Evolutionary conservation across 768 basidiomycete species (phyloP), one percentile per base, ranked within the genome.

Genomic region (Hebeloma cylindrosporum): DNA sequence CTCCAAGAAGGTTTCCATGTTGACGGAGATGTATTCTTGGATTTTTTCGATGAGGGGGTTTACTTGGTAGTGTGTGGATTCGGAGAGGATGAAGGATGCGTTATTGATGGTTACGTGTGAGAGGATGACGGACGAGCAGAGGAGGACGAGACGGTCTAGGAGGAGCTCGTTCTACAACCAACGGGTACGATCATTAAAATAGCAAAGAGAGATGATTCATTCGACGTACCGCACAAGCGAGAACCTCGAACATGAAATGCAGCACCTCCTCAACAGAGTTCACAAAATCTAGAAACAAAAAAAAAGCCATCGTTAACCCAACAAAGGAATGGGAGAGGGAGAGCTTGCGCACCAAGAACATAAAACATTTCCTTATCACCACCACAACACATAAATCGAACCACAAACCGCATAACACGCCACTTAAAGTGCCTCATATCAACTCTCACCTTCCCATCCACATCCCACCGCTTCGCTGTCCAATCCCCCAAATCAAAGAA

Each of bases 1-100:
- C 59, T 97, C 93, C 14, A 99, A 76, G 38, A 96, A 74, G 1
- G 83, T 81, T 63, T 99, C 96, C 70, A 95, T 72, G 58, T 92
- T 94, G 45, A 80, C 78, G 2, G 79, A 68, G 56, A 96, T 84
- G 63, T 92, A 97, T 18, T 72, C 78, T 62, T 92, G 80, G 26
- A 97, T 66, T 45, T 83, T 77, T 23, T 79, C 74, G 16, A 82
- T 74, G 31, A 99, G 79, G 2, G 79, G 75, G 10, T 63, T 56
- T 6, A 86, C 88, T 52, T 89, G 79, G 65, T 82, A 88, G 60
- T 88, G 79, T 1, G 82, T 77, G 1, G 94, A 93, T 31, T 95
- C 92, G 22, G 80, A 68, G 21, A 96, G 82, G 29, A 97, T 70
- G 50, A 83, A 81, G 48, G 83, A 85, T 1, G 82, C 87, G 47